A percentile compares a stretch with the other conserved stretches of the same genome.
Conservation (phyloP, 192 early-diverging fungal species). For the Mortierella claussenii region DNA sequence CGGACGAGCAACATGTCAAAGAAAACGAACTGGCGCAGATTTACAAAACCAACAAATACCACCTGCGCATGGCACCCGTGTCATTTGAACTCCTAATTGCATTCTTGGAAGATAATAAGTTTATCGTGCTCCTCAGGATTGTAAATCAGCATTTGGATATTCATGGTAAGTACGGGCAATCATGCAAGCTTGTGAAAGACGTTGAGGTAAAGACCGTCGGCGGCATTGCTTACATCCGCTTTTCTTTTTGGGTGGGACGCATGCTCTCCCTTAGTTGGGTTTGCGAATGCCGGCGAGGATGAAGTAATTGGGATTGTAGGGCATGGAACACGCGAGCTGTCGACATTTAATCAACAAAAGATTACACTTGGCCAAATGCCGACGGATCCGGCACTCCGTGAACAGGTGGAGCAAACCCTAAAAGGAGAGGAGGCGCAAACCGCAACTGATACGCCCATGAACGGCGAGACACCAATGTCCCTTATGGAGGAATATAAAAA, state of each 20-base stretch:
- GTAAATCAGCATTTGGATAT: constrained; percentile 95
- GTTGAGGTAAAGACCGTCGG: too few relatives aligned
- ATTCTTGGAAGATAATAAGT: constrained; percentile 94
- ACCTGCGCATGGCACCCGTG: constrained; percentile 84
- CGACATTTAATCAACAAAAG: constrained; percentile 84
- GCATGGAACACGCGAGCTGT: constrained; percentile 75
- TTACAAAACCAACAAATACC: constrained; percentile 87
- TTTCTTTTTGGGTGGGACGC: too few relatives aligned
- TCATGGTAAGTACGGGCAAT: constrained; percentile 54
- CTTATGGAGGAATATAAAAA: constrained; percentile 66
- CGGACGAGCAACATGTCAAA: constrained; percentile 76
- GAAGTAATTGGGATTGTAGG: constrained; percentile 78
- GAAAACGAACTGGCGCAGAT: constrained; percentile 85
- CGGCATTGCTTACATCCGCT: too few relatives aligned
- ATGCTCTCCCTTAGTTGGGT: constrained; percentile 5
- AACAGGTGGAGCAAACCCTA: constrained; percentile 84
- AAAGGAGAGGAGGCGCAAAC: constrained; percentile 68
- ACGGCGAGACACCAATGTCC: constrained; percentile 38
- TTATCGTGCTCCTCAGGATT: constrained; percentile 86
- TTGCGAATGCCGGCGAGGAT: constrained; percentile 60
- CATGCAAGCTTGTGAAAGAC: too few relatives aligned
- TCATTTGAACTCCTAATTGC: constrained; percentile 90
- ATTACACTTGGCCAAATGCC: constrained; percentile 80
- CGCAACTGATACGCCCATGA: constrained; percentile 24
- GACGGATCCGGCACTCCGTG: constrained; percentile 74